Evolutionary conservation across 805 yeast genomes (phyloP).

Genomic region (Wickerhamomyces mucosus): DNA sequence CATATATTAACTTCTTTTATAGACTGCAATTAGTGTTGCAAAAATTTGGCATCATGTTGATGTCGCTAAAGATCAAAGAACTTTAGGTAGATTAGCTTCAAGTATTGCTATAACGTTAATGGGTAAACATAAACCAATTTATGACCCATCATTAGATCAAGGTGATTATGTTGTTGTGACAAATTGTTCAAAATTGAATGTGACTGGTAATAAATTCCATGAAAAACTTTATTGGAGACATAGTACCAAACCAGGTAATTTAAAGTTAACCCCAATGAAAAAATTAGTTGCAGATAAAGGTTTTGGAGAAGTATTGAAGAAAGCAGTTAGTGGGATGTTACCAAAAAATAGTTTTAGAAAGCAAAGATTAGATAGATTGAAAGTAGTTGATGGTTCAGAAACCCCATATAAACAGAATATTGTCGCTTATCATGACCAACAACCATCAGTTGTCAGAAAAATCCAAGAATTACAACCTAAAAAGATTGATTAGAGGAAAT

Average conservation of each 20-base stretch:
- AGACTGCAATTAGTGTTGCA: slow-evolving; percentile 68
- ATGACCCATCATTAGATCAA: slow-evolving; percentile 66
- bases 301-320: slow-evolving; percentile 70
- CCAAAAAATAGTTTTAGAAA: slow-evolving; percentile 85
- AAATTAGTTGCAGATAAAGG: slow-evolving; percentile 72
- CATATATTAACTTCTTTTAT: slow-evolving; percentile 3
- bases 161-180: slow-evolving; percentile 98
- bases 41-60: slow-evolving; percentile 96
- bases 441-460: slow-evolving; percentile 38
- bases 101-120: slow-evolving; percentile 78
- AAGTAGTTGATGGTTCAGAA: slow-evolving; percentile 79
- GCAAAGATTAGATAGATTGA: slow-evolving; percentile 71
- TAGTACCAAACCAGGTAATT: slow-evolving; percentile 81
- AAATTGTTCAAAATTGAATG: slow-evolving; percentile 70
- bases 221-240: slow-evolving; percentile 86
- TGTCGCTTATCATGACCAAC: slow-evolving; percentile 78
- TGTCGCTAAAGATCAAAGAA: slow-evolving; percentile 70
- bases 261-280: slow-evolving; percentile 76
- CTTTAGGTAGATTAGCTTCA: slow-evolving; percentile 88
- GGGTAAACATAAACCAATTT: slow-evolving; percentile 97
- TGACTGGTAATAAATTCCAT: slow-evolving; percentile 78
- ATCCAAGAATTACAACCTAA: slow-evolving; percentile 17
- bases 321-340: slow-evolving; percentile 93
- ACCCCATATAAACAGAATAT: slow-evolving; percentile 81
- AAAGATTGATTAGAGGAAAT: too few relatives aligned